Evolutionary conservation across 768 basidiomycete species (phyloP).

Genomic region (Lentinula guzmanii): DNA sequence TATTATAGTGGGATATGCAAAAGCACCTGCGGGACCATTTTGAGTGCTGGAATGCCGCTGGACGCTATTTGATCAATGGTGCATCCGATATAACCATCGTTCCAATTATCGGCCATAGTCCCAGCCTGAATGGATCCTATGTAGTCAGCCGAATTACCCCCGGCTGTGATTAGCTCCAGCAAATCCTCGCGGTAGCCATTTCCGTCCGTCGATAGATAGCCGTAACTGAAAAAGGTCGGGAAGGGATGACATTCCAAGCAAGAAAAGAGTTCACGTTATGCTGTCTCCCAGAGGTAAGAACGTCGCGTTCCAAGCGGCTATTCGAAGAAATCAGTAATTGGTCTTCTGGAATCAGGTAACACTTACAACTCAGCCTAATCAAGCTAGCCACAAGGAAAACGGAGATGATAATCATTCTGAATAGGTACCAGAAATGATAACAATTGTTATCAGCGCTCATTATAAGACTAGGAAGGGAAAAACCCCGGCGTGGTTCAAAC

Average conservation of each 20-base stretch:
- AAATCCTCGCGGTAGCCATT: conserved; percentile 12
- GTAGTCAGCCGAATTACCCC: conserved; percentile 11
- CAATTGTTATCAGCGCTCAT: too few species aligned
- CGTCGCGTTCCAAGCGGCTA: background rate
- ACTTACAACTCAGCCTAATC: background rate
- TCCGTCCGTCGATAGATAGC: conserved; percentile 6
- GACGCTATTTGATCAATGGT: conserved; percentile 11
- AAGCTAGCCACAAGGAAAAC: background rate
- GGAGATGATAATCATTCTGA: background rate
- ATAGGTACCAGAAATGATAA: background rate
- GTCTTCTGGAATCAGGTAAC: background rate
- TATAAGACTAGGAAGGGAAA: background rate
- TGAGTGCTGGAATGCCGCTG: background rate
- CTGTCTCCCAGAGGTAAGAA: background rate
- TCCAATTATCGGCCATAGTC: conserved; percentile 13
- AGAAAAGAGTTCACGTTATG: background rate
- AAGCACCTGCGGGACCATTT: conserved; percentile 1
- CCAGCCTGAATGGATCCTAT: conserved; percentile 12
- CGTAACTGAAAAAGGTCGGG: background rate
- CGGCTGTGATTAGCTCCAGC: conserved; percentile 7
- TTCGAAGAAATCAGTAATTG: background rate
- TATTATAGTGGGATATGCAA: background rate
- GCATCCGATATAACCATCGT: conserved; percentile 11
- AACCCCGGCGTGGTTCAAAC: background rate
- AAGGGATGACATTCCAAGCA: background rate